These are phyloP conservation scores for Ophiostoma novo-ulmi DNA, from an alignment of 2,329 filamentous ascomycete species.

Conservation along the genomic window DNA sequence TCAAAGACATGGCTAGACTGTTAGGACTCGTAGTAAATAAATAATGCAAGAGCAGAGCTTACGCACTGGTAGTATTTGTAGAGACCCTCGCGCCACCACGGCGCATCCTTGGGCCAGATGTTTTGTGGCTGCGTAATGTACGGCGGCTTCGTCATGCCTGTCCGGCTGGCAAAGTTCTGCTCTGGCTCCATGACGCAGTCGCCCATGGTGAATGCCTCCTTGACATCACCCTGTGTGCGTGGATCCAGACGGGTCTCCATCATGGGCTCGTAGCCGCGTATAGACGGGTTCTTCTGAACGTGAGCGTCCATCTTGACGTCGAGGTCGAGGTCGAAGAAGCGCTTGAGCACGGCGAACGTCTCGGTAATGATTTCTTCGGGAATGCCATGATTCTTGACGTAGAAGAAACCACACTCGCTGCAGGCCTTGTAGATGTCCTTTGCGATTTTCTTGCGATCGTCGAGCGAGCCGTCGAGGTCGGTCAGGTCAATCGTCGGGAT, in stretches of 20 bases:
- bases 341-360: constrained; percentile 19
- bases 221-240: constrained; percentile 30
- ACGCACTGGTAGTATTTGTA: constrained; percentile 34
- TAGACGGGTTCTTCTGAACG: constrained; percentile 35
- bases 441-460: constrained; percentile 11
- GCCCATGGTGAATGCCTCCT: constrained; percentile 34
- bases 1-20: constrained; percentile 23
- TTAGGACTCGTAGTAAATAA: background rate
- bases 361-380: constrained; percentile 18
- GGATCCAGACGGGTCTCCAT: constrained; percentile 34
- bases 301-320: constrained; percentile 33
- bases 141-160: constrained; percentile 23
- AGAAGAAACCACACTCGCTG: constrained; percentile 24
- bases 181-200: constrained; percentile 37
- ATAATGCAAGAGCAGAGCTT: background rate
- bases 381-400: constrained; percentile 28
- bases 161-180: constrained; percentile 31
- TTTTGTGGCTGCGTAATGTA: constrained; percentile 34
- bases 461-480: constrained; percentile 11
- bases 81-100: constrained; percentile 35
- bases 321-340: constrained; percentile 25
- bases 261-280: constrained; percentile 36
- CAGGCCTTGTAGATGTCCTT: constrained; percentile 1
- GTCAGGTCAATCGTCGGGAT: constrained; percentile 15
- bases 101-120: constrained; percentile 34